These are phyloP conservation scores for Colletotrichum gigasporum DNA, from an alignment of 2,329 filamentous ascomycete species.

Conservation along the genomic window DNA sequence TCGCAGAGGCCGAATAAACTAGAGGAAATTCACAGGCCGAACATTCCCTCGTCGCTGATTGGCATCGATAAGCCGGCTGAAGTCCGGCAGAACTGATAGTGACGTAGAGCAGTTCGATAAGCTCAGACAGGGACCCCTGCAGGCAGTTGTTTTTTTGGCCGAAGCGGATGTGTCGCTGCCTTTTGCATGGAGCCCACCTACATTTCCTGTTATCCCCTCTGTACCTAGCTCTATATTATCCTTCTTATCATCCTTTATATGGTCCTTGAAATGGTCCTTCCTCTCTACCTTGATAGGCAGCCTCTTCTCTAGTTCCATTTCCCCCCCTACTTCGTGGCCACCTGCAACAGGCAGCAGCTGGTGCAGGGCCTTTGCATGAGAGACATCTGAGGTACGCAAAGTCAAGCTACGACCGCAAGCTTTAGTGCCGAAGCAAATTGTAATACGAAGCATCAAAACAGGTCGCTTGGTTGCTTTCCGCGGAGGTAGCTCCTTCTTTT, in stretches of 20 bases:
- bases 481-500: neutral
- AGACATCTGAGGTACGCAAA: neutral
- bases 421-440: neutral
- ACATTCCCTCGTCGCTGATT: conserved; percentile 13
- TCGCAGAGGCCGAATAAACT: conserved; percentile 20
- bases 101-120: conserved; percentile 18
- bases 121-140: neutral
- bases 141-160: neutral
- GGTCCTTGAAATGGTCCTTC: no score
- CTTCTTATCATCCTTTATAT: no score
- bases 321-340: no score
- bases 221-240: no score
- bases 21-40: conserved; percentile 13
- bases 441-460: neutral
- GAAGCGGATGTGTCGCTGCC: neutral
- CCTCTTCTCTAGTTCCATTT: no score
- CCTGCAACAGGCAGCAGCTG: no score
- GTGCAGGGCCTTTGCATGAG: neutral
- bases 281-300: no score
- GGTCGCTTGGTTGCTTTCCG: no score
- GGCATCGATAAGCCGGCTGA: conserved; percentile 25
- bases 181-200: no score
- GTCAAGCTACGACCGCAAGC: conserved; percentile 5
- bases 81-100: conserved; percentile 27
- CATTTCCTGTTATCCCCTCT: no score